phyloP scores from a whole-genome alignment of 805 yeast species.

The Allodekkera sacchari region DNA sequence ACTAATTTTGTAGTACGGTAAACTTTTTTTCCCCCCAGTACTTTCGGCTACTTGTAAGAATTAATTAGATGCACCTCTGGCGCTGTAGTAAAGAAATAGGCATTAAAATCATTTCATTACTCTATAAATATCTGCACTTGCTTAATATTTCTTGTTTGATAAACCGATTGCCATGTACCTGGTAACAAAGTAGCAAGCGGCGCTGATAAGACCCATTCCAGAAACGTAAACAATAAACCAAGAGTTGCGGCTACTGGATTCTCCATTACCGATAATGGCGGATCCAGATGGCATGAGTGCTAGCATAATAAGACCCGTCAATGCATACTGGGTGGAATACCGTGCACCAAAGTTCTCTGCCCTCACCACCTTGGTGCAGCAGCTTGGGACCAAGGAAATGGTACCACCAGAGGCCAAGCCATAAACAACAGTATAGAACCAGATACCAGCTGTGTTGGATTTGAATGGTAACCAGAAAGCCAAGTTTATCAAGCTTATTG shows the following conservation, averaged over 20 bases:
- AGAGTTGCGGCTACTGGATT: constrained; percentile 3
- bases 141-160: constrained; percentile 1
- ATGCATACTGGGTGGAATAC: constrained; percentile 52
- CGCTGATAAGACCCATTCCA: constrained; percentile 4
- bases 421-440: constrained; percentile 39
- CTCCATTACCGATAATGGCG: constrained; percentile 9
- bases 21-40: too few relatives aligned
- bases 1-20: too few relatives aligned
- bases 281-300: constrained; percentile 34
- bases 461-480: constrained; percentile 60
- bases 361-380: constrained; percentile 47
- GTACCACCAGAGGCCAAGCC: constrained; percentile 53
- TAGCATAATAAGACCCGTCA: constrained; percentile 27
- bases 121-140: not conserved
- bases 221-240: constrained; percentile 9
- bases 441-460: constrained; percentile 27
- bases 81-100: not conserved
- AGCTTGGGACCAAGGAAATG: constrained; percentile 51
- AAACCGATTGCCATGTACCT: constrained; percentile 3
- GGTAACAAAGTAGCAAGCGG: constrained; percentile 2
- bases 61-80: too few relatives aligned
- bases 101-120: too few relatives aligned
- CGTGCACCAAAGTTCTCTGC: constrained; percentile 54
- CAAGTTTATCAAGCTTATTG: constrained; percentile 37
- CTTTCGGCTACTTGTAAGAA: too few relatives aligned